Evolutionary conservation across 768 basidiomycete genomes (phyloP).

Genomic region (Mycena haematopus): DNA sequence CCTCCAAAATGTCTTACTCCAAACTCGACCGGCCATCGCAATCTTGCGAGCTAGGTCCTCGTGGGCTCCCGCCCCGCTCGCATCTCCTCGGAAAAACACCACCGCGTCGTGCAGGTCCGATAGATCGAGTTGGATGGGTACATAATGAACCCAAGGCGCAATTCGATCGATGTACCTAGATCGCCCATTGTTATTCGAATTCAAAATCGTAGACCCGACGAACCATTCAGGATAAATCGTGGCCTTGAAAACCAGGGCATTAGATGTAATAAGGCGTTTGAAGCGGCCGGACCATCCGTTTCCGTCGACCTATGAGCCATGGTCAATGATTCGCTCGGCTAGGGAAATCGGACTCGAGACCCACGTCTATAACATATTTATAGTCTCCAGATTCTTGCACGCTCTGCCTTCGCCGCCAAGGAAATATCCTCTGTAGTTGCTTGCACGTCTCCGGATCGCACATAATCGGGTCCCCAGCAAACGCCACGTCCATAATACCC

Average conservation of each 20-base stretch:
- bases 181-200: not conserved
- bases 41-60: constrained; percentile 64
- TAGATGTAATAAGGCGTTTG: constrained; percentile 66
- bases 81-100: constrained; percentile 74
- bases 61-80: constrained; percentile 61
- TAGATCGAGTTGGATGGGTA: constrained; percentile 70
- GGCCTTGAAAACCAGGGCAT: constrained; percentile 69
- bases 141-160: constrained; percentile 76
- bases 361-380: constrained; percentile 66
- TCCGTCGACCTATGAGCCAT: constrained; percentile 54
- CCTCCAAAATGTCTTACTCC: constrained; percentile 60
- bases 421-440: constrained; percentile 51
- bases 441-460: constrained; percentile 54
- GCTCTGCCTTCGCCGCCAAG: constrained; percentile 53
- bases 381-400: constrained; percentile 58
- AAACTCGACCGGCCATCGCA: constrained; percentile 54
- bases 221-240: constrained; percentile 81
- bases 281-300: constrained; percentile 78
- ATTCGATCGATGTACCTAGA: constrained; percentile 63
- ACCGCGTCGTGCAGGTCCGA: constrained; percentile 74
- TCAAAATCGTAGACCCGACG: constrained; percentile 3
- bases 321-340: constrained; percentile 2
- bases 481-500: constrained; percentile 66
- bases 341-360: constrained; percentile 26
- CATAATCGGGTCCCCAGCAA: constrained; percentile 50